Evolutionary conservation across 2,329 filamentous ascomycete species (phyloP).

Genomic region (Colletotrichum sublineola): DNA sequence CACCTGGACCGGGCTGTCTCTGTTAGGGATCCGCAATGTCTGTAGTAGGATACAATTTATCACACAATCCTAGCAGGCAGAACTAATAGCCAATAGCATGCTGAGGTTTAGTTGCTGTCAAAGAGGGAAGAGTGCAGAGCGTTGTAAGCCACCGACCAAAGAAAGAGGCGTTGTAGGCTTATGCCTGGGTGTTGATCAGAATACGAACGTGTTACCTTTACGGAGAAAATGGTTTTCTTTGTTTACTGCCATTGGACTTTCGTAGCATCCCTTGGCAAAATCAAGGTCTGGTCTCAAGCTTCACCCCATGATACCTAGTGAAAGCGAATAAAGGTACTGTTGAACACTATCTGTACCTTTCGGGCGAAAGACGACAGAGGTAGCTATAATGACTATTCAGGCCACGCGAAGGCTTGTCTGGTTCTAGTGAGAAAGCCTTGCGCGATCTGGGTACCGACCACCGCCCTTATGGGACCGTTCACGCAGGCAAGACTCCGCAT

Average conservation of each 20-base stretch:
- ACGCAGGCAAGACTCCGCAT: background rate
- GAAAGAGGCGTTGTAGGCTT: background rate
- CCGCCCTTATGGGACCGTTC: background rate
- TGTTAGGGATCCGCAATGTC: too few species aligned
- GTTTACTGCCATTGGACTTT: too few species aligned
- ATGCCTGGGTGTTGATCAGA: background rate
- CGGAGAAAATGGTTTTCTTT: background rate
- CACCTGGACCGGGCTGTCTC: background rate
- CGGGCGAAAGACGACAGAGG: too few species aligned
- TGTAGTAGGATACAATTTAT: background rate
- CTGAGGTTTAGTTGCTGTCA: background rate
- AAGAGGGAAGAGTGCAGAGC: background rate
- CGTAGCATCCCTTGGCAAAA: too few species aligned
- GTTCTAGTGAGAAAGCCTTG: background rate
- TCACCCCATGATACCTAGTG: too few species aligned
- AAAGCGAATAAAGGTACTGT: too few species aligned
- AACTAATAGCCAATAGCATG: background rate
- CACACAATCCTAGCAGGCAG: background rate
- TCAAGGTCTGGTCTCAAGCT: too few species aligned
- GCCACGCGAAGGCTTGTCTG: background rate
- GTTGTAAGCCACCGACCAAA: background rate
- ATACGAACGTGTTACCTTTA: too few species aligned
- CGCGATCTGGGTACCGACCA: background rate
- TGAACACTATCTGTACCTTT: too few species aligned
- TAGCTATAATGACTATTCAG: background rate